These are phyloP conservation scores for Corylus americana DNA, from an alignment of 306 rosid genomes.

Conservation along the genomic window DNA sequence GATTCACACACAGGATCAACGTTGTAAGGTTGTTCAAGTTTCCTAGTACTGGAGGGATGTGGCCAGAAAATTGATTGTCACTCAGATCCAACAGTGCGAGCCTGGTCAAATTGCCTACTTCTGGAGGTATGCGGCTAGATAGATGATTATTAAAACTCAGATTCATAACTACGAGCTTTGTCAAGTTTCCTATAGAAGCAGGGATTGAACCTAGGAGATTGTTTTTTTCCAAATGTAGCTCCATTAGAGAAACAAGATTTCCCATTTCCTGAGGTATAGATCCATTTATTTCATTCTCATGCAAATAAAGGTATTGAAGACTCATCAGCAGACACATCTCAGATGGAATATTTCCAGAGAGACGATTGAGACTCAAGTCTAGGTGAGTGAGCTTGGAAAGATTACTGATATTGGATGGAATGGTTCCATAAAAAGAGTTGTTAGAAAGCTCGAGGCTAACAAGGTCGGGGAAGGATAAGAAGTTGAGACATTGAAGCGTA, in stretches of 20 bases:
- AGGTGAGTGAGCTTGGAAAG: conserved; percentile 2
- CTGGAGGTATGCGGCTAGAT: neutral
- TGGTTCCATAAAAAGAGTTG: conserved; percentile 16
- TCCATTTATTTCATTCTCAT: too few species aligned
- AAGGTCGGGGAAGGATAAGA: conserved; percentile 24
- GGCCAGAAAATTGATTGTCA: neutral
- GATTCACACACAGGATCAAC: too few species aligned
- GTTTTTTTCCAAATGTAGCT: neutral
- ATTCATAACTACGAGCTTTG: neutral
- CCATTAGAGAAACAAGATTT: too few species aligned
- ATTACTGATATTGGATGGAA: neutral
- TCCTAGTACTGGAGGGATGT: neutral
- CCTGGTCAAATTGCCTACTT: neutral
- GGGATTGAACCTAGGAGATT: conserved; percentile 25
- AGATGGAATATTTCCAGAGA: neutral
- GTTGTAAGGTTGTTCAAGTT: too few species aligned
- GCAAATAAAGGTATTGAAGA: too few species aligned
- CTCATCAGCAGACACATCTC: too few species aligned
- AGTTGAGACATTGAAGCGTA: conserved; percentile 16
- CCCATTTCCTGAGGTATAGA: too few species aligned
- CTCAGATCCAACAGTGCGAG: neutral
- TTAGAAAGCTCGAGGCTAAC: conserved; percentile 2
- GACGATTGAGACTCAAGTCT: neutral
- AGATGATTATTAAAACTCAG: neutral
- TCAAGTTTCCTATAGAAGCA: conserved; percentile 24